These are phyloP conservation scores for Phytopythium helicoides DNA, from an alignment of 352 stramenopile genomes.

Conservation along the genomic window DNA sequence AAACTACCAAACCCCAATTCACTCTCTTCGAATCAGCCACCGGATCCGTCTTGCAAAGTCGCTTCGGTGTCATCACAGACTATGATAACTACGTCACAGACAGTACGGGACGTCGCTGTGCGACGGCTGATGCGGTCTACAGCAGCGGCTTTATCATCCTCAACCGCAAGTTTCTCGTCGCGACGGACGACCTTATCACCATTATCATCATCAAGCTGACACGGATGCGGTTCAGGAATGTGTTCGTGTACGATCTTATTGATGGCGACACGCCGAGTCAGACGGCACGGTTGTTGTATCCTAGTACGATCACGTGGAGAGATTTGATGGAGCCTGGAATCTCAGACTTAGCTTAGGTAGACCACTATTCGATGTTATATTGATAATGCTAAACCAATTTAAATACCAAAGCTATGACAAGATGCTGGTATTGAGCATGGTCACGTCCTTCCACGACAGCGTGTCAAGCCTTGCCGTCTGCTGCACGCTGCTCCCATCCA, in stretches of 20 bases:
- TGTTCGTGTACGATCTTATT: slow-evolving; percentile 37
- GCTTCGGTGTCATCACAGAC: slow-evolving; percentile 17
- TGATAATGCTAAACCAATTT: too few relatives aligned
- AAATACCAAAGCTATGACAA: too few relatives aligned
- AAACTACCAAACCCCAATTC: slow-evolving; percentile 12
- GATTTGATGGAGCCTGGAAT: slow-evolving; percentile 24
- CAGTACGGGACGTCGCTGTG: slow-evolving; percentile 23
- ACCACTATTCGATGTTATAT: too few relatives aligned
- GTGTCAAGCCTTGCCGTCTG: slow-evolving; percentile 35
- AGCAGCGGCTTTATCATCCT: slow-evolving; percentile 36
- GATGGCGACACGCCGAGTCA: slow-evolving; percentile 21
- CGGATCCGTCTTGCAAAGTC: slow-evolving; percentile 17
- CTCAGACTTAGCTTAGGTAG: too few relatives aligned
- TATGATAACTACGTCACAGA: slow-evolving; percentile 34
- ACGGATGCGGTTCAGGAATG: slow-evolving; percentile 31
- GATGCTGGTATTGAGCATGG: slow-evolving; percentile 36
- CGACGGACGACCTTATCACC: slow-evolving; percentile 26
- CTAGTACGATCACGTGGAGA: slow-evolving; percentile 21
- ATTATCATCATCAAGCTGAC: slow-evolving; percentile 42
- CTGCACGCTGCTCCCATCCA: slow-evolving; percentile 32
- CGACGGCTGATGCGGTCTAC: slow-evolving; percentile 38
- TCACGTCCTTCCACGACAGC: slow-evolving; percentile 33
- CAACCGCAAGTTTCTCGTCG: slow-evolving; percentile 37
- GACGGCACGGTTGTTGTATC: slow-evolving; percentile 29
- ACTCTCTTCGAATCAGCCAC: slow-evolving; percentile 28